Evolutionary conservation across 1,284 basidiomycete species (phyloP), one percentile per base, ranked within the genome.

Genomic region (Trametes pubescens): DNA sequence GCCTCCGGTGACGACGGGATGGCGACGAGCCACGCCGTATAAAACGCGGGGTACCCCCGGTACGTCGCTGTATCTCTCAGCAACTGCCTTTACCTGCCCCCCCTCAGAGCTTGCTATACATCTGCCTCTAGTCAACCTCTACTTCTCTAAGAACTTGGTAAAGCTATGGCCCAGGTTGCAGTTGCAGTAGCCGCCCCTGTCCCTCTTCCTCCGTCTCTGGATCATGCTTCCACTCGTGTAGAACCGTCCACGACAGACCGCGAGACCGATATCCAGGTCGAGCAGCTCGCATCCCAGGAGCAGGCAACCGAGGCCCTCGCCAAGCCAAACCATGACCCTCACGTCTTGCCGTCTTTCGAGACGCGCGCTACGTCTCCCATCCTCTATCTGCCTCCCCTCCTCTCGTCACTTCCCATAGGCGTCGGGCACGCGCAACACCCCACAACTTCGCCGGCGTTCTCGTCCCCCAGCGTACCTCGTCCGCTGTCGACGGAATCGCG

Each of bases 301-400:
- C 51, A 64, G 47, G 51, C 61, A 13, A 32, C 44, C 6, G 52
- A 53, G 57, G 8, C 40, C 46, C 21, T 56, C 9, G 53, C 60
- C 22, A 49, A 61, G 48, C 47, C 53, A 9, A 13, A 61, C 49
- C 77, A 77, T n/a, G 82, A 90, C 69, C 87, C 86, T 16, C 92
- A 93, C 73, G 74, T 80, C 37, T 69, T 88, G 2, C 92, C 92
- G 1, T 75, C 76, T 5, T 87, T 90, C 71, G 72, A 77, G 4
- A 44, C 48, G 18, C 72, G 79, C 37, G 83, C 79, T 13, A 72
- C 74, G 11, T 72, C 79, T 9, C 86, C 89, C 1, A 80, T 93
- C 51, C 78, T 94, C 37, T 94, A 93, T 74, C 84, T 94, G 13
- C 93, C 93, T 9, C 93, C 92, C 1, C 81, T 94, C 6, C 81